A percentile compares a stretch with the other conserved stretches of the same genome.
Evolutionary conservation across 2,329 filamentous ascomycete species (phyloP).

Genomic region (Colletotrichum limetticola): DNA sequence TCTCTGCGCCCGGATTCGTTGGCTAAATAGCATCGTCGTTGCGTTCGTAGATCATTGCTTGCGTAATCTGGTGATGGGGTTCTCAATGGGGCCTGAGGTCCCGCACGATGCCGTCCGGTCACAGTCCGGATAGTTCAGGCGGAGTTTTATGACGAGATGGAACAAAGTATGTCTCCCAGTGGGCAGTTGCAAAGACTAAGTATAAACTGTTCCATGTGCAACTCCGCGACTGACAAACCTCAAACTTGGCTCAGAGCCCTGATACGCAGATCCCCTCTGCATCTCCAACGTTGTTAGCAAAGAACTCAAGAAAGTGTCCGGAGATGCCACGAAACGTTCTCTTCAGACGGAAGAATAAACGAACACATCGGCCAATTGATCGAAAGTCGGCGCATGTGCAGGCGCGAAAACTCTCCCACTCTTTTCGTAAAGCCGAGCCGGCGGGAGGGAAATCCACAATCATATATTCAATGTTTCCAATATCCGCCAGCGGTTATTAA

Average conservation of each 20-base stretch:
- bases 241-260: slow-evolving; percentile 6
- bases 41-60: background rate
- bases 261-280: slow-evolving; percentile 26
- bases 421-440: background rate
- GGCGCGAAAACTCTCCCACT: background rate
- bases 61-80: slow-evolving; percentile 12
- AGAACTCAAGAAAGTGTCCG: background rate
- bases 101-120: background rate
- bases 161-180: background rate
- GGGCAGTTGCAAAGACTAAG: background rate
- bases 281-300: background rate
- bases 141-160: background rate
- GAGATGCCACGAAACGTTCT: background rate
- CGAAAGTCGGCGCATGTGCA: background rate
- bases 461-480: slow-evolving; percentile 5
- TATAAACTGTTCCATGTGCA: background rate
- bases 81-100: background rate
- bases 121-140: no score
- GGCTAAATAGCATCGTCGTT: slow-evolving; percentile 5
- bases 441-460: background rate
- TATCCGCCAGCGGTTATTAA: slow-evolving; percentile 2
- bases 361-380: background rate
- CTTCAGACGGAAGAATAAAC: background rate
- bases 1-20: background rate
- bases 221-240: slow-evolving; percentile 4